Evolutionary conservation across 2,329 filamentous ascomycete genomes (phyloP), one percentile per base, ranked within the genome.

Genomic region (Cladosporium sp.): DNA sequence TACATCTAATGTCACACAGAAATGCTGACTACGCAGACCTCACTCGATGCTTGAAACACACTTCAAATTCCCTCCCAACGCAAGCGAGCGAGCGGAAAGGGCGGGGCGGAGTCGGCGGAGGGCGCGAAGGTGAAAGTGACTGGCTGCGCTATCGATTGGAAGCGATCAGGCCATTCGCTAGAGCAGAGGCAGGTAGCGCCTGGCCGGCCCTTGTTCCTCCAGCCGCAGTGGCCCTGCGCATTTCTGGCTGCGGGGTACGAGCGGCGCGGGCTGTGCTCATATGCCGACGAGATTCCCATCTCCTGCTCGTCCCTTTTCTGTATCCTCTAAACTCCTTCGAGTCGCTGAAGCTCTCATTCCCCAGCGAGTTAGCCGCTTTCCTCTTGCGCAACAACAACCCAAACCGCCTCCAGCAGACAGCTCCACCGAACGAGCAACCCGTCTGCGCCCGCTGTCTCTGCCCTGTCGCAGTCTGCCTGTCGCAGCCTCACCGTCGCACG

Each of bases 271-370:
- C 40, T 43, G 19, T 43, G 22, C 17, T 47, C 43, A 47, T 47
- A 47, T 50, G 47, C 47, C 47, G 47, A 37, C 14, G 14, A 11
- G 28, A 30, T 34, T 50, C 47, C 43, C 47, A 50, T 50, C 43
- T 28, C 43, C 43, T 47, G 43, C 47, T 50, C 28, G 28, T 50
- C 47, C 47, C 47, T 50, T 50, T 50, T 50, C 47, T 50, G 47
- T 34, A 34, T 50, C 30, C 47, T 50, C 47, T 50, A 50, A 50
- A 50, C 47, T 50, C 47, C 28, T 36, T 36, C 28, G 28, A 50
- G 47, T 36, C 30, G n/a, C 30, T 47, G 47, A 50, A 50, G 30
- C 47, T 37, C 30, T 1, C n/a, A 6, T 50, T 50, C 47, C 30
- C 47, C 30, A 50, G 30, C 47, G 25, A 50, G 47, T 50, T 50